These are phyloP conservation scores for Schwanniomyces polymorphus DNA, from an alignment of 805 yeast genomes.

Conservation along the genomic window DNA sequence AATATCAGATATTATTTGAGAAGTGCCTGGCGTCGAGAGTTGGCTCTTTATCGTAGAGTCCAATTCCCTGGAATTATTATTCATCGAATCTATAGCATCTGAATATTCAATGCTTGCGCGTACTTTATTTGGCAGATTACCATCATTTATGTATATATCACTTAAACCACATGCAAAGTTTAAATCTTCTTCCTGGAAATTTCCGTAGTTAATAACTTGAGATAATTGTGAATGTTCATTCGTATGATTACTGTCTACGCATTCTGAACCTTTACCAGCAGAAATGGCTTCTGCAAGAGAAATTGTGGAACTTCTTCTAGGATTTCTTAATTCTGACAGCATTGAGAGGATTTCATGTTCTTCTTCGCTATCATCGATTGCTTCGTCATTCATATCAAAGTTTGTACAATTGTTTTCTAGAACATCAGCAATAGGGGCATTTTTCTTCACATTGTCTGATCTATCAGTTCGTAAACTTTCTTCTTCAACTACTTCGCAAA, in stretches of 20 bases:
- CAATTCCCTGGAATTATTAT: neutral
- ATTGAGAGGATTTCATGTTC: conserved; percentile 10
- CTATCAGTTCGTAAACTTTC: too few species aligned
- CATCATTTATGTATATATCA: neutral
- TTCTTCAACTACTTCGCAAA: too few species aligned
- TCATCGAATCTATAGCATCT: neutral
- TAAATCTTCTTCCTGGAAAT: conserved; percentile 9
- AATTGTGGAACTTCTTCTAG: conserved; percentile 1
- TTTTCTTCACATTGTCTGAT: too few species aligned
- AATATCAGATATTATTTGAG: neutral
- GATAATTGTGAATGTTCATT: conserved; percentile 2
- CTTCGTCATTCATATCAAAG: neutral
- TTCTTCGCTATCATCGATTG: conserved; percentile 18
- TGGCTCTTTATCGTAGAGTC: neutral
- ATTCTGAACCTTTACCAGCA: neutral
- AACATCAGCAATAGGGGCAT: too few species aligned
- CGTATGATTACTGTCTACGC: neutral
- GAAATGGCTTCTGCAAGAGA: neutral
- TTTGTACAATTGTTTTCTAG: too few species aligned
- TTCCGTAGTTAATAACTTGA: conserved; percentile 1
- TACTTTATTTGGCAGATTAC: neutral
- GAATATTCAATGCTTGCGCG: neutral
- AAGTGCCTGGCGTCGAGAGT: neutral
- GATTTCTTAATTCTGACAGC: neutral
- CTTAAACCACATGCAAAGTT: neutral